Conservation (phyloP, 2,329 filamentous ascomycete species). For the Penicillium rolfsii region DNA sequence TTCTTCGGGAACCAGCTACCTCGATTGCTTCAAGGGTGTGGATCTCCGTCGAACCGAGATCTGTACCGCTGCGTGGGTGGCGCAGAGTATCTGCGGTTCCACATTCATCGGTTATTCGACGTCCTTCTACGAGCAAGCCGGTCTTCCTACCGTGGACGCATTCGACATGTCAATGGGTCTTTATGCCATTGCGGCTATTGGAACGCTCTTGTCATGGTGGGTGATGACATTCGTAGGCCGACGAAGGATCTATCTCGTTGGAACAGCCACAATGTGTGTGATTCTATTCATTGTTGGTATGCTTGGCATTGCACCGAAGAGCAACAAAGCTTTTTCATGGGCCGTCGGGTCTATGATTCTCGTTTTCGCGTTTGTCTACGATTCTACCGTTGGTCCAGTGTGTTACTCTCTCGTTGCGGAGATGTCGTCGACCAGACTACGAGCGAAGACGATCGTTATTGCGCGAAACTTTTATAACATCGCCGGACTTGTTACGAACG, state of each 20-base stretch:
- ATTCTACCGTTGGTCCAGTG: conserved; percentile 58
- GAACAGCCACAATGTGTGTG: conserved; percentile 5
- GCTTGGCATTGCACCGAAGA: not conserved
- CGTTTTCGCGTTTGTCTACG: conserved; percentile 58
- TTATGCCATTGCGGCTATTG: conserved; percentile 62
- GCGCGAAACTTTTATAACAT: conserved; percentile 57
- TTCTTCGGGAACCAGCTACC: not conserved
- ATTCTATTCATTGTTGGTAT: conserved; percentile 12
- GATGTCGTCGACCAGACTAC: conserved; percentile 58
- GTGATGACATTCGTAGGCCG: conserved; percentile 10
- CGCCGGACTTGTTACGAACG: conserved; percentile 56
- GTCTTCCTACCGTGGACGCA: conserved; percentile 36
- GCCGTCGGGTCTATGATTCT: conserved; percentile 41
- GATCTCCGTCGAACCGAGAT: not conserved
- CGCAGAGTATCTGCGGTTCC: conserved; percentile 31
- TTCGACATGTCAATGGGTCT: conserved; percentile 54
- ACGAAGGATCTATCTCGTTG: conserved; percentile 8
- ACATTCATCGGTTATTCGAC: conserved; percentile 40
- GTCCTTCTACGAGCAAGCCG: conserved; percentile 44
- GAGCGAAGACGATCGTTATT: conserved; percentile 59
- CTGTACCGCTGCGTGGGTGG: conserved; percentile 2
- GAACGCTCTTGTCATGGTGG: conserved; percentile 43
- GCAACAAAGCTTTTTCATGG: conserved; percentile 3
- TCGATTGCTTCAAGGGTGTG: not conserved
- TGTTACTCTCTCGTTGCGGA: conserved; percentile 59